These are phyloP conservation scores for Lyophyllum atratum DNA, from an alignment of 768 basidiomycete genomes.

Conservation along the genomic window DNA sequence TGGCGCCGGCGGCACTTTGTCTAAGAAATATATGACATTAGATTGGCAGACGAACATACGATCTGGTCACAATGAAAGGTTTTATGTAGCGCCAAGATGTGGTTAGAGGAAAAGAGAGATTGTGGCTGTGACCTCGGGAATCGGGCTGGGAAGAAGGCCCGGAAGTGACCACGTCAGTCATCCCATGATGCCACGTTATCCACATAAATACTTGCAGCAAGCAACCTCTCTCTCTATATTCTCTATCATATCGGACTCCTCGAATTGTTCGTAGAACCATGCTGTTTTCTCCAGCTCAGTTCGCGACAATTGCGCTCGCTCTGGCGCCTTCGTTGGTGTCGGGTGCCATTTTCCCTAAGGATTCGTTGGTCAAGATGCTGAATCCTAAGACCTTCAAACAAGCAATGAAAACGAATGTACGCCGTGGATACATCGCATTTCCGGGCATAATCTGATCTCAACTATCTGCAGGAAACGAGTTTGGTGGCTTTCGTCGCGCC, in stretches of 20 bases:
- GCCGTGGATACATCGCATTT: slow-evolving; percentile 25
- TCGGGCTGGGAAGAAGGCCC: neutral
- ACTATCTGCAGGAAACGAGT: slow-evolving; percentile 56
- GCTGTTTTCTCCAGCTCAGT: slow-evolving; percentile 31
- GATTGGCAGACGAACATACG: too few relatives aligned
- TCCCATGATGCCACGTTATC: neutral
- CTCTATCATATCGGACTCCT: neutral
- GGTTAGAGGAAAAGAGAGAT: neutral
- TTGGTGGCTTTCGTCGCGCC: slow-evolving; percentile 93
- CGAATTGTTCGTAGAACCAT: slow-evolving; percentile 18
- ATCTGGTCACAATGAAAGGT: too few relatives aligned
- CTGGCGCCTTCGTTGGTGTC: slow-evolving; percentile 50
- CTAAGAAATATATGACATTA: too few relatives aligned
- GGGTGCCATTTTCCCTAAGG: slow-evolving; percentile 48
- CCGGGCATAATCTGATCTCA: neutral
- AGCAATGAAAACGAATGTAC: slow-evolving; percentile 74
- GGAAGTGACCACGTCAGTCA: slow-evolving; percentile 4
- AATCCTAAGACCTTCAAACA: slow-evolving; percentile 71
- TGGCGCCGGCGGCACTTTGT: neutral
- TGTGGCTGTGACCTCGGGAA: slow-evolving; percentile 2
- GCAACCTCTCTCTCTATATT: neutral
- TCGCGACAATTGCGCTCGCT: slow-evolving; percentile 37
- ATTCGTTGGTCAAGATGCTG: slow-evolving; percentile 71
- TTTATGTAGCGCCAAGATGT: neutral
- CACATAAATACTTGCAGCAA: neutral